phyloP scores from a whole-genome alignment of 352 stramenopile species.

The Phytophthora rubi region DNA sequence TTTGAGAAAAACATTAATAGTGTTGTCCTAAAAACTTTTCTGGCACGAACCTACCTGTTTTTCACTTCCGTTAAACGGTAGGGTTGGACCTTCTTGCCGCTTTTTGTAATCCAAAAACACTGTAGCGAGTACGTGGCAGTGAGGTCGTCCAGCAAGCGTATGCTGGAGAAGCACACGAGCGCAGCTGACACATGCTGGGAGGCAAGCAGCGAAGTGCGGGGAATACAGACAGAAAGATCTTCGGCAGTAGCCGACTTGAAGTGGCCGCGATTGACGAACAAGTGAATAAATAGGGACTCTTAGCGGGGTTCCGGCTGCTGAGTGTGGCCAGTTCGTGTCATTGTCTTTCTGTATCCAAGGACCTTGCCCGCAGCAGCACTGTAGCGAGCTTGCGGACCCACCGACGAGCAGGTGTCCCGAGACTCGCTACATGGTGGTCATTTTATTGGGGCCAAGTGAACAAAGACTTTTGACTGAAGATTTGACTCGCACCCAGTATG shows the following conservation, averaged over 20 bases:
- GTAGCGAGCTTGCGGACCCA: no score
- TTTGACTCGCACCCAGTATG: not conserved
- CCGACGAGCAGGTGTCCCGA: no score
- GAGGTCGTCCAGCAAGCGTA: not conserved
- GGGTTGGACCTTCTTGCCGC: no score
- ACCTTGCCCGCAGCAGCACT: no score
- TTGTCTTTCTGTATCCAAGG: no score
- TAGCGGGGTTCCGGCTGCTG: not conserved
- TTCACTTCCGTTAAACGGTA: no score
- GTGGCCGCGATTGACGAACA: not conserved
- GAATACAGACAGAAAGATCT: not conserved
- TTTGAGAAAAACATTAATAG: no score
- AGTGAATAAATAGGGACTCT: not conserved
- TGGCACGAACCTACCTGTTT: no score
- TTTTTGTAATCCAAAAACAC: no score
- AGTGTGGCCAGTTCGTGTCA: not conserved
- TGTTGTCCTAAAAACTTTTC: no score
- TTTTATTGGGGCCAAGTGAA: not conserved
- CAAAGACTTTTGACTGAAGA: not conserved
- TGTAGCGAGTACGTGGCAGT: no score
- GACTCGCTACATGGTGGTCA: not conserved
- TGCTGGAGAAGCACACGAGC: not conserved
- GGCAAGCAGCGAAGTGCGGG: not conserved
- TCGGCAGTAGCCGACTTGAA: not conserved
- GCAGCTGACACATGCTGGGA: not conserved